Base-by-base conservation (phyloP, 345 rosid species). In the Gossypium longicalyx region DNA sequence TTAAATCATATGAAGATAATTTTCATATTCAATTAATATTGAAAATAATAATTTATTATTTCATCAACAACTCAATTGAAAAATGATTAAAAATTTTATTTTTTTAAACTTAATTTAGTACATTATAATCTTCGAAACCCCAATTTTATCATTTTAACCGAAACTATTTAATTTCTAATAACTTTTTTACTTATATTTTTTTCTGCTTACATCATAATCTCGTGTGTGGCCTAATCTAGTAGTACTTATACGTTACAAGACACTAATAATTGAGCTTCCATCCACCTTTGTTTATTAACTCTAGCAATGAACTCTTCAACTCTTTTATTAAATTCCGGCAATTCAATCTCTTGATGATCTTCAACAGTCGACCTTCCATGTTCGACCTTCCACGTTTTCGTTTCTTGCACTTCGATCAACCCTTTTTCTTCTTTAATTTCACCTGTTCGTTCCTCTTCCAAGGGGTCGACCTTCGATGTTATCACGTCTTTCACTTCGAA, bases 261-360 rank as follows among this genome's bases (percentile, higher is more conserved):
- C 17, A 77, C 59, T 10, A 78, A 13, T 25, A 60, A 78, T 56
- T 76, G 78, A 9, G 74, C 81, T 83, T 90, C 92, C 62, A 84
- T 73, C 87, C 77, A 79, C 82, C 94, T 77, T 82, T 86, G 87
- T 74, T 69, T 85, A 51, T 88, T 87, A 70, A 90, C 85, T 79
- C 87, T 90, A 15, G 89, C 89, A 62, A 90, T 90, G 80, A 90
- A 90, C n/a, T 84, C 90, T 59, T 90, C 94, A 22, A 79, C 77
- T 67, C 80, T 90, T 75, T 71, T 86, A 51, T 85, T 82, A 44
- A 90, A 74, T 41, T 90, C 92, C 65, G 81, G 73, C 82, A 81
- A 70, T 11, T 70, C 82, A 43, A 19, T 68, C 20, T 71, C 85
- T 7, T 57, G 27, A 17, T 53, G 22, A 22, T 82, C 81, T 70